A percentile compares a stretch with the other conserved stretches of the same genome.
phyloP scores from a whole-genome alignment of 2,329 filamentous ascomycete genomes.

The Neonectria punicea region DNA sequence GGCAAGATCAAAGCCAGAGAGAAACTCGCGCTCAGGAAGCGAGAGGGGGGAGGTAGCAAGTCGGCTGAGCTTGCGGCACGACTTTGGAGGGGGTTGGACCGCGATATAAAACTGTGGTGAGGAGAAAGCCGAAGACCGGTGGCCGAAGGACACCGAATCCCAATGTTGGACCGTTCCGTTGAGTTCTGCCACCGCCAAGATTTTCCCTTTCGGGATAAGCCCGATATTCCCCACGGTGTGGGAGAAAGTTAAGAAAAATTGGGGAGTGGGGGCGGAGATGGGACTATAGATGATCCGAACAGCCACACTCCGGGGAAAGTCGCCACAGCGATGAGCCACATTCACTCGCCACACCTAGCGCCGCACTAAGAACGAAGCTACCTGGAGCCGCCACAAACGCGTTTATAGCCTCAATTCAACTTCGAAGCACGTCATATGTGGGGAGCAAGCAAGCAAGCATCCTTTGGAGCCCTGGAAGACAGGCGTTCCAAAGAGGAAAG shows the following conservation, averaged over 20 bases:
- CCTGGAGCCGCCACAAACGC: background rate
- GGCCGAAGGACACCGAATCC: slow-evolving; percentile 24
- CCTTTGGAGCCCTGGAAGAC: background rate
- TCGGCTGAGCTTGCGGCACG: slow-evolving; percentile 21
- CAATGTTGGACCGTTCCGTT: slow-evolving; percentile 22
- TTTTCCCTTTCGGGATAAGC: slow-evolving; percentile 15
- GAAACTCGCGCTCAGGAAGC: slow-evolving; percentile 11
- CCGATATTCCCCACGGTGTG: background rate
- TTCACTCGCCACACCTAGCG: background rate
- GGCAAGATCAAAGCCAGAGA: slow-evolving; percentile 4
- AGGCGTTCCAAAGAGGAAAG: slow-evolving; percentile 11
- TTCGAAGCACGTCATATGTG: slow-evolving; percentile 16
- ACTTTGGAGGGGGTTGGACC: slow-evolving; percentile 11
- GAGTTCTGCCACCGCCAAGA: slow-evolving; percentile 26
- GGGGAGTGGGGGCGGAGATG: slow-evolving; percentile 1
- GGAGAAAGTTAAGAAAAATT: background rate
- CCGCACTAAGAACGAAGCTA: background rate
- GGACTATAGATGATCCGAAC: slow-evolving; percentile 12
- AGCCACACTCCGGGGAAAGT: background rate
- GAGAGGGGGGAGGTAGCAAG: background rate
- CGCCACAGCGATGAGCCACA: background rate
- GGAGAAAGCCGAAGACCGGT: slow-evolving; percentile 29
- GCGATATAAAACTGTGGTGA: slow-evolving; percentile 21
- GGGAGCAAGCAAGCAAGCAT: background rate
- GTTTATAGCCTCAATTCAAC: background rate